These are phyloP conservation scores for carrot (Daucus carota) DNA, from an alignment of 129 eudicot genomes.

Conservation along the genomic window DH1_v3.0 NC_030387.2:39319501-39320000, in stretches of 20 bases:
- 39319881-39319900: conserved; percentile 38
- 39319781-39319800: conserved; percentile 72
- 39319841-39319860: conserved; percentile 77
- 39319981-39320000: background rate
- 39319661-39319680: background rate
- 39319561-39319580: no score
- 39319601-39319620: background rate
- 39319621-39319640: background rate
- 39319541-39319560: no score
- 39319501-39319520: no score
- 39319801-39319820: conserved; percentile 47
- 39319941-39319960: background rate
- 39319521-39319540: no score
- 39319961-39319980: background rate
- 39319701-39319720: background rate
- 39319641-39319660: background rate
- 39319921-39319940: conserved; percentile 46
- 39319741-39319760: background rate
- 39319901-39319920: conserved; percentile 95
- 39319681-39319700: background rate
- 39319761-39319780: conserved; percentile 37
- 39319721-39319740: background rate
- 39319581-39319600: no score
- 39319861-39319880: conserved; percentile 62
- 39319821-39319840: conserved; percentile 68